phyloP scores from a whole-genome alignment of 2,329 filamentous ascomycete genomes.

The Fusarium compactum region DNA sequence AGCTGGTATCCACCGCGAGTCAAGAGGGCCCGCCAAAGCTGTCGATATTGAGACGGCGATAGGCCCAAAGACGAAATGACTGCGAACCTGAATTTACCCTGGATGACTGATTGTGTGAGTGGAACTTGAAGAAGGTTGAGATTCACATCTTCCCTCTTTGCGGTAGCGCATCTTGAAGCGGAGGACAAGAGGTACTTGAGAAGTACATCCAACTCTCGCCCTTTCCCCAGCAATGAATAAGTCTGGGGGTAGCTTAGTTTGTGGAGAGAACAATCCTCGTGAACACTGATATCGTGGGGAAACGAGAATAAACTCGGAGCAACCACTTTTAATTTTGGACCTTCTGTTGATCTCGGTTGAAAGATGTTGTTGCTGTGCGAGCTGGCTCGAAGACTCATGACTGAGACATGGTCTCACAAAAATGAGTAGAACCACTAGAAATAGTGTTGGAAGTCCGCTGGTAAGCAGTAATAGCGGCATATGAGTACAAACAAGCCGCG shows the following conservation, averaged over 20 bases:
- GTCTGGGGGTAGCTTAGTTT: conserved; percentile 22
- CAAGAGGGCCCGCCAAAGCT: conserved; percentile 29
- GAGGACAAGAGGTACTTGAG: conserved; percentile 30
- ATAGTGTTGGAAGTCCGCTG: not conserved
- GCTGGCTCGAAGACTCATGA: conserved; percentile 1
- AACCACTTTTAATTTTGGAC: conserved; percentile 23
- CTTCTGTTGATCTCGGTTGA: conserved; percentile 5
- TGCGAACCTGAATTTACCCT: conserved; percentile 28
- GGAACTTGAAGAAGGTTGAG: conserved; percentile 27
- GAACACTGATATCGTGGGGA: conserved; percentile 27
- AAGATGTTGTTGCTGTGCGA: not conserved
- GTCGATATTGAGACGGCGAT: conserved; percentile 35
- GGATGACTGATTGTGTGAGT: conserved; percentile 28
- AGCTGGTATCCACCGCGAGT: conserved; percentile 32
- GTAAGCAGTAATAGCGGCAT: not conserved
- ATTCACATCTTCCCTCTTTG: conserved; percentile 29
- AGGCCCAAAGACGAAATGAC: conserved; percentile 30
- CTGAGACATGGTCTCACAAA: not conserved
- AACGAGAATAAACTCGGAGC: conserved; percentile 8
- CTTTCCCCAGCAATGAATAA: not conserved
- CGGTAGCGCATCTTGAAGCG: conserved; percentile 23
- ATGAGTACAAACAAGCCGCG: conserved; percentile 6
- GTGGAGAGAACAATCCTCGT: conserved; percentile 27
- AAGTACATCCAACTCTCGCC: conserved; percentile 19
- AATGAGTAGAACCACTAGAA: not conserved